Conservation (phyloP, 768 basidiomycete genomes). For the Lyophyllum shimeji region DNA sequence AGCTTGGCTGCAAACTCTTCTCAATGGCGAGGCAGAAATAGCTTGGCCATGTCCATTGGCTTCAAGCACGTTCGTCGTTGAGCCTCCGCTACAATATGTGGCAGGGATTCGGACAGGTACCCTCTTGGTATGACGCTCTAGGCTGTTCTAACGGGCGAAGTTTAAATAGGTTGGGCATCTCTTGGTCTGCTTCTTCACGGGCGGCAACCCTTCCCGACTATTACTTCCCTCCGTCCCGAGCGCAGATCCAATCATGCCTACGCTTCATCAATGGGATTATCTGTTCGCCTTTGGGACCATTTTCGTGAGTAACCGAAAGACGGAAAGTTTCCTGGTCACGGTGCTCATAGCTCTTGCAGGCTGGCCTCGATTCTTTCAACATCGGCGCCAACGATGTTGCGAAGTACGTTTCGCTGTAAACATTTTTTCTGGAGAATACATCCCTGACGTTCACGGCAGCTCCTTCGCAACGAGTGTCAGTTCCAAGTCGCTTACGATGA, state of each 20-base stretch:
- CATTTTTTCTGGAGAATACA: neutral
- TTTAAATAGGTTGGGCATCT: slow-evolving; percentile 2
- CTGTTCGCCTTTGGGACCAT: slow-evolving; percentile 28
- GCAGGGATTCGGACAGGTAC: neutral
- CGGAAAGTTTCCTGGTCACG: neutral
- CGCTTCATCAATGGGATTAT: slow-evolving; percentile 29
- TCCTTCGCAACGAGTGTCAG: slow-evolving; percentile 24
- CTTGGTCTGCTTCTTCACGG: neutral
- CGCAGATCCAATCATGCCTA: slow-evolving; percentile 17
- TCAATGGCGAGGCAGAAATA: neutral
- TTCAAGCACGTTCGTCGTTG: slow-evolving; percentile 9
- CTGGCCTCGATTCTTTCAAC: slow-evolving; percentile 20
- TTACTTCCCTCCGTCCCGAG: neutral
- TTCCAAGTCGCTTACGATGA: slow-evolving; percentile 25
- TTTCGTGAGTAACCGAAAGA: slow-evolving; percentile 9
- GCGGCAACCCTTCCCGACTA: neutral
- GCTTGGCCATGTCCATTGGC: neutral
- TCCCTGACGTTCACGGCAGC: slow-evolving; percentile 1
- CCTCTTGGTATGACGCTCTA: too few relatives aligned
- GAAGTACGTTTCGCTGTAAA: slow-evolving; percentile 15
- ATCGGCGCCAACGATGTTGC: slow-evolving; percentile 31
- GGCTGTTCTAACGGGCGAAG: neutral
- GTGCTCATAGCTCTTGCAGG: neutral
- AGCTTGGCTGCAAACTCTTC: neutral
- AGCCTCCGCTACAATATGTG: neutral